Base-by-base conservation (phyloP, 345 rosid genomes). In the Iberis pinnata region DNA sequence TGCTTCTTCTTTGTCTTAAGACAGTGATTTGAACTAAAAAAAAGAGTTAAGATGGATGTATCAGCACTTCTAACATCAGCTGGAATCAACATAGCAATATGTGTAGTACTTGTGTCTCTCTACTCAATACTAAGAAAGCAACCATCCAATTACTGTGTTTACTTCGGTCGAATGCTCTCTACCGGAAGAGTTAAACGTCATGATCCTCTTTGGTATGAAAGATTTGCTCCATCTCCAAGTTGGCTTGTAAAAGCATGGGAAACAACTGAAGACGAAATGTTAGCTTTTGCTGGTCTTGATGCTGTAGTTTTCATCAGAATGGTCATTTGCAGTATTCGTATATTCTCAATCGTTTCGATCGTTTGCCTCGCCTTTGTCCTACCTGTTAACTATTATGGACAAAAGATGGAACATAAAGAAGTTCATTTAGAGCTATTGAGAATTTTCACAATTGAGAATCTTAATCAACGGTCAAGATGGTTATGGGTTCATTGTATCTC, bases 211-310 rank as follows among this genome's bases (percentile, higher is more conserved):
- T 70, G 79, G 67, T 69, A 85, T 14, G 82, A 85, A 44, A 83
- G 97, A 64, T 88, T 85, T 53, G 84, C 75, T 3, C 97, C 97
- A 0, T 81, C 97, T 25, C 88, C 98, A 0, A 75, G 95, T 72
- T 92, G 98, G 98, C 26, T 92, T 7, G 18, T 81, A 18, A 86
- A 74, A 71, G 95, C 97, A 17, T 92, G 97, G 97, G 80, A 73
- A 67, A 70, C 94, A 33, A 72, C 86, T 22, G 97, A 92, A 55
- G 81, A 79, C 0, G 97, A 92, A 68, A 61, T 92, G 51, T 67
- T 92, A 63, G 75, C 81, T 43, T 31, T 69, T 41, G 88, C 77
- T 40, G 97, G 97, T 50, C 31, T 92, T 13, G 97, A 92, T 64
- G 88, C 88, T 27, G 83, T 85, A 35, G 97, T 80, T 69, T 85